Evolutionary conservation across 805 yeast species (phyloP).

Genomic region (Yarrowia sp.): DNA sequence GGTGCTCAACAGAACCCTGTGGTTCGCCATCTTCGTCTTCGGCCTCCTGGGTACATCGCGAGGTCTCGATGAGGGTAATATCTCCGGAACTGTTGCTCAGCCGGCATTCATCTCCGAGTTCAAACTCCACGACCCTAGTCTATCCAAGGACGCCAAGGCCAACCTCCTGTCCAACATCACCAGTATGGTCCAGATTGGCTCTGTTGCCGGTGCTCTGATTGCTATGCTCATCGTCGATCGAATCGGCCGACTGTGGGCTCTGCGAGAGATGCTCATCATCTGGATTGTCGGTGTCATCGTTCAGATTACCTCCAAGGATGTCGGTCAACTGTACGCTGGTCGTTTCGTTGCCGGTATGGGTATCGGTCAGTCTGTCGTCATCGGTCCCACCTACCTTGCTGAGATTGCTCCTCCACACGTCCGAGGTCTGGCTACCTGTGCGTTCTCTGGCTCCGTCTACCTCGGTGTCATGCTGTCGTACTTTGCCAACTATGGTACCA

Average conservation of each 20-base stretch:
- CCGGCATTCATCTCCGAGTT: conserved; percentile 45
- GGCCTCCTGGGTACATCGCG: conserved; percentile 57
- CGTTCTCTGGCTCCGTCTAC: conserved; percentile 59
- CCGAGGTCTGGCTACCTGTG: conserved; percentile 52
- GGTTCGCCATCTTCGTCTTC: conserved; percentile 48
- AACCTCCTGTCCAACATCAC: conserved; percentile 52
- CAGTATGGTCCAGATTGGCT: conserved; percentile 58
- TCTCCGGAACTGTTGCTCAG: conserved; percentile 49
- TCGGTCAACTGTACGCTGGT: conserved; percentile 57
- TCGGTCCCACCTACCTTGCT: conserved; percentile 55
- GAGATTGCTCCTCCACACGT: conserved; percentile 54
- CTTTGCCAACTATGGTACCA: conserved; percentile 53
- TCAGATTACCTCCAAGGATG: conserved; percentile 46
- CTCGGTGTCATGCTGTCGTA: conserved; percentile 50
- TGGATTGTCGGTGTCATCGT: conserved; percentile 50
- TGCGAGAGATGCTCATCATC: conserved; percentile 45
- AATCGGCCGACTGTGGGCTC: conserved; percentile 51
- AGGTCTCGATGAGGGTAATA: conserved; percentile 57
- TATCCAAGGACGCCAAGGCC: conserved; percentile 43
- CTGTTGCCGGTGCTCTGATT: conserved; percentile 52
- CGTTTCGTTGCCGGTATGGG: conserved; percentile 55
- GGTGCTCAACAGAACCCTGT: conserved; percentile 44
- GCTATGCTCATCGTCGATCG: conserved; percentile 51
- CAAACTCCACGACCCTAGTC: conserved; percentile 46
- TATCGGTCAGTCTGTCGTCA: conserved; percentile 56